Evolutionary conservation across 805 yeast species (phyloP), one percentile per base, ranked within the genome.

Genomic region (Wickerhamomyces alni): DNA sequence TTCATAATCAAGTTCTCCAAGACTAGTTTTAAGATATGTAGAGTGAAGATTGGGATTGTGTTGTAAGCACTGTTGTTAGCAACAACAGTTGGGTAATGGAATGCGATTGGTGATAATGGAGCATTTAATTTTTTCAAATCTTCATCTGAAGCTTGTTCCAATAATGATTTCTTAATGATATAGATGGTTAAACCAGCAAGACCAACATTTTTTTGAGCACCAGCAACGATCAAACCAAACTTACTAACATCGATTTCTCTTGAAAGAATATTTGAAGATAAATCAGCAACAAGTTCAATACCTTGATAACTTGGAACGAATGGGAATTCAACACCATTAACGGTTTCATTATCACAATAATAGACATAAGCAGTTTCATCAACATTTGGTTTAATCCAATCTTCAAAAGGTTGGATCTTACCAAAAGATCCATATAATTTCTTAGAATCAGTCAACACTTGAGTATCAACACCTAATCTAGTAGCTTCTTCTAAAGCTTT

Each of bases 131-230:
- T 63, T 33, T 59, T 67, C 51, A 88, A 68, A 49, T 78, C 80
- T 2, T 67, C 82, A 47, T 78, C 85, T 3, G 77, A 50, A 4
- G 87, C 78, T 47, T 77, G 77, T 21, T 79, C 83, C 21, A 93
- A 65, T 40, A 93, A 71, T 1, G 80, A 57, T 61, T 88, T 91
- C 64, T 86, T 87, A 63, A 89, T 81, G 54, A 93, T 91, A 62
- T 88, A 91, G 46, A 93, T 72, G 13, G 97, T 83, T 48, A 93
- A 76, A 29, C 99, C 99, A 9, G 99, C 97, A 57, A 93, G 69
- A 40, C 99, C 99, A 57, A 93, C 87, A 62, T 93, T 93, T 66
- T 93, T 93, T 66, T 93, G 99, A 21, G 98, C 99, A 46, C 99
- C 99, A 16, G 96, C 99, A 77, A 89, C 80, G 45, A 93, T 81